Percentiles rank a stretch among this genome's conserved stretches.
These are phyloP conservation scores for Sonneratia caseolaris DNA, from an alignment of 345 rosid species.

Conservation along the genomic window DNA sequence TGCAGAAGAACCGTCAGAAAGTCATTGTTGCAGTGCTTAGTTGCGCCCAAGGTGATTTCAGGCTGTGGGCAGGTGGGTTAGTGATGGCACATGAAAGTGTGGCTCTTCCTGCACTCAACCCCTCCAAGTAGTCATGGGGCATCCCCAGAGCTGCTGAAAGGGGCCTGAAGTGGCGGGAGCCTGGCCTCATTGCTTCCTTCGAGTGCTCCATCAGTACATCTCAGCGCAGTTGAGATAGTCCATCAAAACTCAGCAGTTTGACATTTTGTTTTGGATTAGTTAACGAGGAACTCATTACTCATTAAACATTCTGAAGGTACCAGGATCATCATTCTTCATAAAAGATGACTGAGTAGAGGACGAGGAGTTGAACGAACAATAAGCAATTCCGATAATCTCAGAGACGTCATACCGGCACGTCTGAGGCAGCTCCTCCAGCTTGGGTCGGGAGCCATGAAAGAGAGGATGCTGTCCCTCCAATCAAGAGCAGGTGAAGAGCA, in stretches of 20 bases:
- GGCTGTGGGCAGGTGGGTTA: conserved; percentile 47
- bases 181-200: conserved; percentile 17
- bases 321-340: too few relatives aligned
- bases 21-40: conserved; percentile 28
- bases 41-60: conserved; percentile 33
- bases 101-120: conserved; percentile 23
- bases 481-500: conserved; percentile 17
- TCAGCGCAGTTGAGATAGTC: conserved; percentile 10
- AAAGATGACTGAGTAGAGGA: too few relatives aligned
- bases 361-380: too few relatives aligned
- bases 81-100: conserved; percentile 27
- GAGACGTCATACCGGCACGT: not conserved
- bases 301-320: too few relatives aligned
- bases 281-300: too few relatives aligned
- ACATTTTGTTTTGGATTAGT: too few relatives aligned
- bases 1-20: conserved; percentile 44
- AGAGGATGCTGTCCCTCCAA: too few relatives aligned
- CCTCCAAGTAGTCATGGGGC: conserved; percentile 26
- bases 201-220: conserved; percentile 31
- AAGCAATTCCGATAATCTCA: too few relatives aligned
- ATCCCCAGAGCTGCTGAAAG: conserved; percentile 41
- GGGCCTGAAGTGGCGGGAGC: conserved; percentile 21
- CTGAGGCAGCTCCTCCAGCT: not conserved
- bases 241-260: not conserved
- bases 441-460: not conserved